Conservation (phyloP, 257 asterid genomes). For the Rauvolfia tetraphylla region DNA sequence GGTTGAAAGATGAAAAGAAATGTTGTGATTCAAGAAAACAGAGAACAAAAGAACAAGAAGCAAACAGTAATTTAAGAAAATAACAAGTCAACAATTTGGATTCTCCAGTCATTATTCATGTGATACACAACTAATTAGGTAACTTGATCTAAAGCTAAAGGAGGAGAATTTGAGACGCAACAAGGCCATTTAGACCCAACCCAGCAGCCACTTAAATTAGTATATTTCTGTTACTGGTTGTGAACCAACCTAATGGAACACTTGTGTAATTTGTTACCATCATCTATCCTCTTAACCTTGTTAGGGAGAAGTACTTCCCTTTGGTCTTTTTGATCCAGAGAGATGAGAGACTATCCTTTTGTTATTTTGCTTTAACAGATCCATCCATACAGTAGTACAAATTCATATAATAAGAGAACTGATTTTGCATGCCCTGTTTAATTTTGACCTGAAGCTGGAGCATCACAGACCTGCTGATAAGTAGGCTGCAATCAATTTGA, state of each 20-base stretch:
- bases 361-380: background rate
- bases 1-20: background rate
- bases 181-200: background rate
- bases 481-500: too few relatives aligned
- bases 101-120: background rate
- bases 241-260: background rate
- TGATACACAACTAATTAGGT: background rate
- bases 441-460: background rate
- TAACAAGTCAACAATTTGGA: background rate
- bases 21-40: background rate
- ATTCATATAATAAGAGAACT: too few relatives aligned
- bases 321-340: background rate
- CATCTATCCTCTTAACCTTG: too few relatives aligned
- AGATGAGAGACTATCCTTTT: background rate
- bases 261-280: background rate
- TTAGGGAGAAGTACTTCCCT: background rate
- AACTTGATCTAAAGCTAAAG: background rate
- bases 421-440: too few relatives aligned
- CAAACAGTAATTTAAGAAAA: background rate
- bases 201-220: too few relatives aligned
- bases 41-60: background rate
- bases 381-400: background rate
- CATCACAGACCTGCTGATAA: background rate
- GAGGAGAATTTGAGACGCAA: background rate
- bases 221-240: background rate